phyloP scores from a whole-genome alignment of 495 filamentous ascomycete genomes.

The Annulohypoxylon maeteangense region DNA sequence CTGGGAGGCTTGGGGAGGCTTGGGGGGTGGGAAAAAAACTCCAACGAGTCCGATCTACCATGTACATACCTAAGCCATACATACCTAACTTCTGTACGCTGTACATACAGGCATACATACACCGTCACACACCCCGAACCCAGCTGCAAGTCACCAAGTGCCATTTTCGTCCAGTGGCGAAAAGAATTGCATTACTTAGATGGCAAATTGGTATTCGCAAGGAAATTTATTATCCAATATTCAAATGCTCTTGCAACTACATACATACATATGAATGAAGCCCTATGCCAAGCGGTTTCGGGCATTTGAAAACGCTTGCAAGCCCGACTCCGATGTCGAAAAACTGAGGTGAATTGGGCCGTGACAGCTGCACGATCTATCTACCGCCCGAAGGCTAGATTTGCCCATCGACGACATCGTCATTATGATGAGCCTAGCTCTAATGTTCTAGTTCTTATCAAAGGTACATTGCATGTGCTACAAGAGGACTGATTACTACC shows the following conservation, averaged over 20 bases:
- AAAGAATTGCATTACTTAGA: conserved; percentile 24
- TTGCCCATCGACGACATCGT: conserved; percentile 24
- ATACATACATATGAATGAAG: conserved; percentile 2
- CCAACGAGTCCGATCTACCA: conserved; percentile 9
- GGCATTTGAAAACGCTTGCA: conserved; percentile 26
- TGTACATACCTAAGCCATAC: background rate
- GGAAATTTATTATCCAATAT: conserved; percentile 1
- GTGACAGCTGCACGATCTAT: conserved; percentile 35
- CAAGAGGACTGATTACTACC: background rate
- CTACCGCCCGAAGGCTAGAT: conserved; percentile 32
- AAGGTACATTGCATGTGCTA: conserved; percentile 2
- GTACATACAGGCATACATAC: background rate
- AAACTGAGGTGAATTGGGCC: conserved; percentile 40
- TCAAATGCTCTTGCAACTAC: background rate
- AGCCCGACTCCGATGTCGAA: conserved; percentile 26
- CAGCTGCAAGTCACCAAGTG: conserved; percentile 39
- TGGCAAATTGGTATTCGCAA: conserved; percentile 13
- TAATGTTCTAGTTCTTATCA: conserved; percentile 1
- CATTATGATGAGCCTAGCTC: conserved; percentile 31
- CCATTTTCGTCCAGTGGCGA: conserved; percentile 4
- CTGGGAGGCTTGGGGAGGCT: background rate
- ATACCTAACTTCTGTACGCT: background rate
- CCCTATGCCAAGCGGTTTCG: conserved; percentile 8
- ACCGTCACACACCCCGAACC: conserved; percentile 26
- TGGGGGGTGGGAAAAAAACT: background rate